Evolutionary conservation across 2,329 filamentous ascomycete genomes (phyloP).

Genomic region (Alternaria conjuncta): DNA sequence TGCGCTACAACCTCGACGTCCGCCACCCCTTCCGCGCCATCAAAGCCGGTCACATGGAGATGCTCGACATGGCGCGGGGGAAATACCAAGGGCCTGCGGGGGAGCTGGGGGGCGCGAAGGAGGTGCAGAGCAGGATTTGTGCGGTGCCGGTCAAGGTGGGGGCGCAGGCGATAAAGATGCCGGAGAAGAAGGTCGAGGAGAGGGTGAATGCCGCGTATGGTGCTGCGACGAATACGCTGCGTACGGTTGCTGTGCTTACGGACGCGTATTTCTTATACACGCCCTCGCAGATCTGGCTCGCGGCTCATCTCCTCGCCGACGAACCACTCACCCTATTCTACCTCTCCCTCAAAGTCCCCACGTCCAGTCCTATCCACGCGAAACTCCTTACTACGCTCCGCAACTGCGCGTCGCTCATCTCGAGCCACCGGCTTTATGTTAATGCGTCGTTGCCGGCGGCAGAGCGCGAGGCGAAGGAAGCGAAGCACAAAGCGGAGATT

Average conservation of each 20-base stretch:
- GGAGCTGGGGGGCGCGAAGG: slow-evolving; percentile 18
- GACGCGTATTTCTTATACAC: slow-evolving; percentile 98
- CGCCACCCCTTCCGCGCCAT: slow-evolving; percentile 87
- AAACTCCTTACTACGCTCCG: slow-evolving; percentile 50
- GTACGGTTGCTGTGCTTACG: slow-evolving; percentile 79
- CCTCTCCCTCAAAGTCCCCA: slow-evolving; percentile 52
- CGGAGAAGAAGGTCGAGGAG: slow-evolving; percentile 40
- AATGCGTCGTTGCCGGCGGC: slow-evolving; percentile 17
- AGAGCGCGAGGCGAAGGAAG: slow-evolving; percentile 42
- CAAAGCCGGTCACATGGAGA: slow-evolving; percentile 84
- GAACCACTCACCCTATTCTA: slow-evolving; percentile 62
- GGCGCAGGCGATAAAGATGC: slow-evolving; percentile 18
- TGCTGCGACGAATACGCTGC: slow-evolving; percentile 63
- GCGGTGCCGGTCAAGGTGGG: slow-evolving; percentile 30
- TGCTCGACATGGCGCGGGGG: slow-evolving; percentile 70
- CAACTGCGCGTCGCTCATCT: slow-evolving; percentile 50
- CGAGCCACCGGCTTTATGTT: slow-evolving; percentile 33
- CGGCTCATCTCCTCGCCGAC: slow-evolving; percentile 79
- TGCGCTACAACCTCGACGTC: slow-evolving; percentile 93
- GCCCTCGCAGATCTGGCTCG: slow-evolving; percentile 91
- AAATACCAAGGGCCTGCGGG: slow-evolving; percentile 53
- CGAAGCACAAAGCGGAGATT: slow-evolving; percentile 60
- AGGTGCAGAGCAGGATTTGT: slow-evolving; percentile 39
- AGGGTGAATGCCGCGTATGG: slow-evolving; percentile 70
- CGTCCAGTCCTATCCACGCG: slow-evolving; percentile 25